Base-by-base conservation (phyloP, 768 basidiomycete species). In the Mycena rebaudengoi region DNA sequence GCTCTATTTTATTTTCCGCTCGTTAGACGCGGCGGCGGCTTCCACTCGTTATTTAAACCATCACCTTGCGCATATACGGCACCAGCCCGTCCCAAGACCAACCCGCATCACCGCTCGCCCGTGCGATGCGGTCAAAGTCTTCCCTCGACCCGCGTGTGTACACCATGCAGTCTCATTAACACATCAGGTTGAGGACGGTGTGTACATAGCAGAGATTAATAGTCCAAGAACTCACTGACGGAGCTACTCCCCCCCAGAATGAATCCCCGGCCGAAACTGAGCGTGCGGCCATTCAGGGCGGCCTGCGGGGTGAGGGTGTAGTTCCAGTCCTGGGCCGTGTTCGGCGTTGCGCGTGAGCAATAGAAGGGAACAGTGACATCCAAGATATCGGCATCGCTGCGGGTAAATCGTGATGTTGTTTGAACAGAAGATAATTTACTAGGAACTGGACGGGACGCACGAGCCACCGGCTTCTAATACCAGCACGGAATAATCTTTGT, bases 391-490 rank as follows among this genome's bases (percentile, higher is more conserved):
- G 13, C 50, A 28, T 58, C 30, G 18, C 56, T 58, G 26, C n/a
- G n/a, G n/a, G n/a, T n/a, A n/a, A n/a, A n/a, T n/a, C 16, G 21
- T 18, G 7, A 41, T 14, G 48, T n/a, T n/a, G 30, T 7, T 35
- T 8, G 5, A 13, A 25, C 20, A 58, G 25, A 39, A 48, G 1
- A 16, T 13, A 18, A 35, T 60, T 45, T 57, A 26, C 10, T 25
- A 16, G n/a, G n/a, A n/a, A n/a, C n/a, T n/a, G 21, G 33, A n/a
- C 4, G 51, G 20, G 25, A 64, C 68, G 35, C 43, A 75, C 74
- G 69, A 64, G 25, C 64, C 66, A 8, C 76, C 74, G 21, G 74
- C 73, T 57, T 78, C 78, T 3, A 80, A 57, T 3, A 78, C 62
- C 7, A 80, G 74, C 20, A 80, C 75, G 7, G 59, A 70, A 28